phyloP scores from a whole-genome alignment of 108 stramenopile species.

The Schizochytrium sp. region DNA sequence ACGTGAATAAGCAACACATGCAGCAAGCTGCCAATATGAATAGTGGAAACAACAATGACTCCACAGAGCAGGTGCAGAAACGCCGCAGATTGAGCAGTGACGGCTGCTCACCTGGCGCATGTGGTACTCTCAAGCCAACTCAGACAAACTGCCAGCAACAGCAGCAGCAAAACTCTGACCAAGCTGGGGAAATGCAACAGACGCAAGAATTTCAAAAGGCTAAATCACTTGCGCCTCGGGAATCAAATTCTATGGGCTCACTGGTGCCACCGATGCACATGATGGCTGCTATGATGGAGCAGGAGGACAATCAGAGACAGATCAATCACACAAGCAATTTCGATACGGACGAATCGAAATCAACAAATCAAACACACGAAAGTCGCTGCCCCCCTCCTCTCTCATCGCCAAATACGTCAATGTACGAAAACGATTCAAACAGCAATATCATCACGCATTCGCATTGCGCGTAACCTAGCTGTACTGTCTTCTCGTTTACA shows the following conservation, averaged over 20 bases:
- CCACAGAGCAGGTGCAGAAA: slow-evolving; percentile 18
- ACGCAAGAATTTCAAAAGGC: background rate
- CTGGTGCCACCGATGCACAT: slow-evolving; percentile 34
- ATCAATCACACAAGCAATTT: no score
- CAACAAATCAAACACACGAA: no score
- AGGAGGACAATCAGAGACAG: background rate
- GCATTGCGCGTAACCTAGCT: no score
- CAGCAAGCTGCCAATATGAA: background rate
- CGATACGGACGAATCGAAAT: no score
- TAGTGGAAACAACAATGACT: background rate
- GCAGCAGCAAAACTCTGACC: background rate
- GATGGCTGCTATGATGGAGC: slow-evolving; percentile 37
- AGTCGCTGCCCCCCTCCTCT: no score
- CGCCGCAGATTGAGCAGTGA: slow-evolving; percentile 23
- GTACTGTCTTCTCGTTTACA: no score
- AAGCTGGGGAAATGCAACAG: background rate
- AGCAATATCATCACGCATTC: no score
- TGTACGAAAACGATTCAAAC: no score
- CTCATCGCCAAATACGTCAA: no score
- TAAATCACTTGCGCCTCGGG: background rate
- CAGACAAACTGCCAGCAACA: background rate
- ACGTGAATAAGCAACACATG: background rate
- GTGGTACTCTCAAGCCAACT: background rate
- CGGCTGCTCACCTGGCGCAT: slow-evolving; percentile 19
- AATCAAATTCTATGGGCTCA: background rate